These are phyloP conservation scores for Agrostemma githago DNA, from an alignment of 148 eudicot species.

Conservation along the genomic window DNA sequence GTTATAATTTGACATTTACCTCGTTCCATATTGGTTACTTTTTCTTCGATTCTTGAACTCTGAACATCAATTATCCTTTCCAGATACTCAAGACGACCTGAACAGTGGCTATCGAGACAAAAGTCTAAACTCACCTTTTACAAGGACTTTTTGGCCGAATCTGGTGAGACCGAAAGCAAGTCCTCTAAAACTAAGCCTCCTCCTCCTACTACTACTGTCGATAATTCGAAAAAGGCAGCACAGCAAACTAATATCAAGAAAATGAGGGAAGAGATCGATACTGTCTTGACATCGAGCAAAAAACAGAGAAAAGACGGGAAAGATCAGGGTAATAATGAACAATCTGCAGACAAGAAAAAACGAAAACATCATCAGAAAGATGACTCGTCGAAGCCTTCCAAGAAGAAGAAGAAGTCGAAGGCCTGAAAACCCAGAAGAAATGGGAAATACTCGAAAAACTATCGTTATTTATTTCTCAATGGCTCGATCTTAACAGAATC, in stretches of 20 bases:
- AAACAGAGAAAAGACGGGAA: slow-evolving; percentile 29
- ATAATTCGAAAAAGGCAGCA: slow-evolving; percentile 32
- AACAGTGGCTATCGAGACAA: slow-evolving; percentile 81
- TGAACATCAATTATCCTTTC: slow-evolving; percentile 13
- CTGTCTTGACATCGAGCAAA: slow-evolving; percentile 39
- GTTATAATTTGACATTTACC: background rate
- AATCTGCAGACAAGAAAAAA: slow-evolving; percentile 19
- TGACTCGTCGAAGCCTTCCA: slow-evolving; percentile 18
- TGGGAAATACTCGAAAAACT: background rate
- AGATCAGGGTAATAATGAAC: slow-evolving; percentile 11
- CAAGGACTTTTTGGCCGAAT: slow-evolving; percentile 54
- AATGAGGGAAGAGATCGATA: slow-evolving; percentile 80
- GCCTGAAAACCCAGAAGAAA: slow-evolving; percentile 17
- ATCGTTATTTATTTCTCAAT: background rate
- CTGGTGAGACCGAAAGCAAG: slow-evolving; percentile 38
- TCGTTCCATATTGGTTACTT: background rate
- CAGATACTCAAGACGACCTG: slow-evolving; percentile 72
- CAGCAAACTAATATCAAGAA: slow-evolving; percentile 50
- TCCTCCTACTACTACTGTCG: slow-evolving; percentile 28
- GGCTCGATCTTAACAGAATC: too few species aligned
- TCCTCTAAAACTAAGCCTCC: slow-evolving; percentile 29
- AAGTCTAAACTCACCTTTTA: slow-evolving; percentile 65
- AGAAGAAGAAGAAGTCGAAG: slow-evolving; percentile 18
- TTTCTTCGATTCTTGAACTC: background rate
- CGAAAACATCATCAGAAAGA: slow-evolving; percentile 26